Evolutionary conservation across 371 early-diverging fungal genomes (phyloP), one percentile per base, ranked within the genome.

Genomic region (Syncephalis plumigaleata): DNA sequence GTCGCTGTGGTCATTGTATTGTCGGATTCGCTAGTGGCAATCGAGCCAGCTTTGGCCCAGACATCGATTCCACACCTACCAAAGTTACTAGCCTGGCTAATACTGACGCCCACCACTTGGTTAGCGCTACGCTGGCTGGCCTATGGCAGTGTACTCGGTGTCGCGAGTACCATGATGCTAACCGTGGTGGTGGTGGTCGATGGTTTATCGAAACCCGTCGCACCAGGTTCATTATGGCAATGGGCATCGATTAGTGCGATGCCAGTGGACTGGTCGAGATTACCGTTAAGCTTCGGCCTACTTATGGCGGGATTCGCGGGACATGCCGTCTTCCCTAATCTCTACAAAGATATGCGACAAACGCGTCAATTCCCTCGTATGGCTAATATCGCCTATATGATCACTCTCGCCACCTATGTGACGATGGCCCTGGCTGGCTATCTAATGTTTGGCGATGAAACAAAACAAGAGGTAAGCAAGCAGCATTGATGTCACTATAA

Each of bases 401-500:
- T 67, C 23, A 68, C 67, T 3, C 47, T 59, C 22, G 3, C 48
- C 8, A 49, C 74, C 1, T 81, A 78, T 53, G 18, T 67, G 2
- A 45, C 50, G 3, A 59, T 83, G 50, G 74, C 70, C 1, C 54
- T 57, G 15, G 48, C 59, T 48, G 84, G 86, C 7, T 84, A 82
- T 59, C 20, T 66, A 13, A 86, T 84, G 87, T 86, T 83, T 73
- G 87, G 87, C 2, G 61, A 66, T 44, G 57, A 40, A 9, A 67
- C 70, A 16, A 63, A 67, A 61, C 68, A 75, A 55, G 79, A 79
- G 64, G 73, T 72, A 60, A 55, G 44, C 39, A 36, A 39, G 45
- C 42, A 44, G 11, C 21, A 31, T 31, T 31, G 31, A n/a, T n/a
- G n/a, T n/a, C n/a, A n/a, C n/a, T n/a, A n/a, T n/a, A n/a, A n/a